phyloP scores from a whole-genome alignment of 192 early-diverging fungal species.

The Phlyctochytrium bullatum region DNA sequence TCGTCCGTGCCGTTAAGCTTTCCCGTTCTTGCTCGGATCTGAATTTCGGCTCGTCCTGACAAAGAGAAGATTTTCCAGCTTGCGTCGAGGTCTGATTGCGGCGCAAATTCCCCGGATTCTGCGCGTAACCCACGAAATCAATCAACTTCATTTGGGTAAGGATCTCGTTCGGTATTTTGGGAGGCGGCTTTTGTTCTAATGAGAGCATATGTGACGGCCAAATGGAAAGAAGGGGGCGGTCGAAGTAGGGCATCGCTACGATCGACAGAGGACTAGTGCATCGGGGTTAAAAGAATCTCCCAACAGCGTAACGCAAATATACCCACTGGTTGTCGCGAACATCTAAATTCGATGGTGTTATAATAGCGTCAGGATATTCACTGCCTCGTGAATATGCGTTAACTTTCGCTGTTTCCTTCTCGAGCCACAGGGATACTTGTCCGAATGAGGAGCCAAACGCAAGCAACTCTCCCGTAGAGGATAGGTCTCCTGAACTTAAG shows the following conservation, averaged over 20 bases:
- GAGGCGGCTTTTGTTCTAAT: conserved; percentile 71
- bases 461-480: conserved; percentile 72
- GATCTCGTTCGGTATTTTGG: conserved; percentile 72
- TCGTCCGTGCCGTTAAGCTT: conserved; percentile 26
- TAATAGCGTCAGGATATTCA: conserved; percentile 48
- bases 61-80: conserved; percentile 12
- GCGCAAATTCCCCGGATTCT: conserved; percentile 69
- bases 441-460: conserved; percentile 77
- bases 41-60: conserved; percentile 72
- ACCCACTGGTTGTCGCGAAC: conserved; percentile 61
- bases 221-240: conserved; percentile 68
- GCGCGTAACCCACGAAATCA: conserved; percentile 93
- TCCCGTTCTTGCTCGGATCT: conserved; percentile 77
- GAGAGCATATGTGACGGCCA: conserved; percentile 68
- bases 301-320: conserved; percentile 1
- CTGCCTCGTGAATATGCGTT: conserved; percentile 63
- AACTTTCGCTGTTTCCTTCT: conserved; percentile 59
- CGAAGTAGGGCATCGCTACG: conserved; percentile 78
- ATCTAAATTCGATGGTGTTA: conserved; percentile 37
- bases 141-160: conserved; percentile 79
- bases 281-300: not conserved
- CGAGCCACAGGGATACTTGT: conserved; percentile 75
- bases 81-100: conserved; percentile 64
- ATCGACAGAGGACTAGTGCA: conserved; percentile 60
- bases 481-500: conserved; percentile 73